These are phyloP conservation scores for Pleurotus eryngii DNA, from an alignment of 768 basidiomycete species.

Conservation along the genomic window DNA sequence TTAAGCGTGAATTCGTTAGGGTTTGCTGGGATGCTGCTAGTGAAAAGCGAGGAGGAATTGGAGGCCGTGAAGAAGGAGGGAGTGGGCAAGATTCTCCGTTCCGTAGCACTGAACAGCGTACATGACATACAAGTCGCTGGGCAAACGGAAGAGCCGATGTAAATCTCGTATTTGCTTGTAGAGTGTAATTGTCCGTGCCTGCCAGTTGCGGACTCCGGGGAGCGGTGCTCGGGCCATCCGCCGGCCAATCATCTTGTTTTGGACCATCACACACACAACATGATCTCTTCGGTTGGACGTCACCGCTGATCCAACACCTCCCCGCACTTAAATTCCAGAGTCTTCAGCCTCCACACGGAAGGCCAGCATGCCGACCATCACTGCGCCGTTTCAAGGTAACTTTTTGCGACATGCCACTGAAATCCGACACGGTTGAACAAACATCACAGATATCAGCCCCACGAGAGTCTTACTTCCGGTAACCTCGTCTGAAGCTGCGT, in stretches of 20 bases:
- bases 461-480: slow-evolving; percentile 14
- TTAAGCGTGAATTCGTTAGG: slow-evolving; percentile 85
- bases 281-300: not conserved
- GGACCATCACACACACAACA: slow-evolving; percentile 4
- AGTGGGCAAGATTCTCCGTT: slow-evolving; percentile 57
- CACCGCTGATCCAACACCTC: not conserved
- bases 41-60: slow-evolving; percentile 77
- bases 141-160: slow-evolving; percentile 33
- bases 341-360: not conserved
- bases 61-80: slow-evolving; percentile 64
- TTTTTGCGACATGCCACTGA: not conserved
- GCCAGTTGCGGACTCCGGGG: slow-evolving; percentile 5
- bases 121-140: slow-evolving; percentile 64
- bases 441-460: not conserved
- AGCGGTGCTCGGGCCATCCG: not conserved
- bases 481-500: slow-evolving; percentile 35
- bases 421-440: not conserved
- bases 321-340: too few species aligned
- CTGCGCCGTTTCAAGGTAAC: not conserved
- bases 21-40: slow-evolving; percentile 86
- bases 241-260: not conserved
- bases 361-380: not conserved
- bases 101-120: slow-evolving; percentile 63
- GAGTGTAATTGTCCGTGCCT: not conserved
- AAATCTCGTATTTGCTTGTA: not conserved